Evolutionary conservation across 805 yeast genomes (phyloP).

Genomic region (Suhomyces prunicola): DNA sequence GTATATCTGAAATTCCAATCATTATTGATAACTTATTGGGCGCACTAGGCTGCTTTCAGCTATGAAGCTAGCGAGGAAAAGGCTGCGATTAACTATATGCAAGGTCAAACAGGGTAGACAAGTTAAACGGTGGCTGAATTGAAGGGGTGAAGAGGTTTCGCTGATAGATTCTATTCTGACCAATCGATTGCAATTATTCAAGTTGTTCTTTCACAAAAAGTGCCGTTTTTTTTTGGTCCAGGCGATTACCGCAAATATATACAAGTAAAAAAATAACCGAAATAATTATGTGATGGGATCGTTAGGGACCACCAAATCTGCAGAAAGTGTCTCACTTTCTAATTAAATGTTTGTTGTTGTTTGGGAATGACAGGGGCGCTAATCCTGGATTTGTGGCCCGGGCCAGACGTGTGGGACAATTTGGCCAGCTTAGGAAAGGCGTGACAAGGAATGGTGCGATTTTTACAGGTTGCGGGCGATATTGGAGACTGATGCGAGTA

Average conservation of each 20-base stretch:
- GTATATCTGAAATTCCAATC: conserved; percentile 18
- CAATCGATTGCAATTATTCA: neutral
- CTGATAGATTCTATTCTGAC: neutral
- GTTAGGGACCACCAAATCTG: neutral
- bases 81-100: neutral
- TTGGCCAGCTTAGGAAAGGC: neutral
- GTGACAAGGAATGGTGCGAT: neutral
- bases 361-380: neutral
- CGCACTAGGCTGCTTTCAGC: neutral
- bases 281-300: neutral
- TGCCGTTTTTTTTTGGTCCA: neutral
- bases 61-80: neutral
- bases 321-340: conserved; percentile 4
- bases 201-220: neutral
- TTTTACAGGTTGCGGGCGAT: neutral
- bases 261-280: neutral
- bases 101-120: neutral
- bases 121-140: neutral
- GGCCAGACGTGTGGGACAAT: neutral
- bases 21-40: conserved; percentile 1
- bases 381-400: neutral
- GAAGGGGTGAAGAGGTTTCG: neutral
- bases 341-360: conserved; percentile 3
- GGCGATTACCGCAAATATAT: neutral
- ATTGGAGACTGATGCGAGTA: neutral